Percentiles rank a stretch among this genome's conserved stretches.
phyloP scores from a whole-genome alignment of 2,329 filamentous ascomycete species.

The Alternaria hordeiaustralica region DNA sequence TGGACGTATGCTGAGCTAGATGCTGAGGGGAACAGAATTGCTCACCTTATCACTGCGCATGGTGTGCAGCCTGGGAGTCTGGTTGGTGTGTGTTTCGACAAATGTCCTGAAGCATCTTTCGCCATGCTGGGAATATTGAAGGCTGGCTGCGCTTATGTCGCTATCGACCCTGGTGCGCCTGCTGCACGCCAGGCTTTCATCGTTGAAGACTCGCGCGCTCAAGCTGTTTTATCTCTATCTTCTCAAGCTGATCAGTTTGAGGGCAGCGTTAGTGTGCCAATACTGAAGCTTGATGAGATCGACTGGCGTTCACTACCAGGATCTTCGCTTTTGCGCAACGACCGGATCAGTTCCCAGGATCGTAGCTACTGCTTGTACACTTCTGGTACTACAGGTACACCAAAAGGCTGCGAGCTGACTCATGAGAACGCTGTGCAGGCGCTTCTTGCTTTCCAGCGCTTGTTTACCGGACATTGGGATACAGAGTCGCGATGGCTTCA shows the following conservation, averaged over 20 bases:
- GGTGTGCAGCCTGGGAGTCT: conserved; percentile 64
- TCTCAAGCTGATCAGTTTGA: conserved; percentile 51
- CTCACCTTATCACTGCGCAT: conserved; percentile 64
- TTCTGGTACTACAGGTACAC: conserved; percentile 83
- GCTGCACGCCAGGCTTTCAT: conserved; percentile 78
- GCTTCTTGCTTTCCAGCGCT: conserved; percentile 81
- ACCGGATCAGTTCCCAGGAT: conserved; percentile 55
- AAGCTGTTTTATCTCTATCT: conserved; percentile 66
- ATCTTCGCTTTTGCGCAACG: conserved; percentile 36
- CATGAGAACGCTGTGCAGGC: conserved; percentile 90
- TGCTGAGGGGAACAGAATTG: conserved; percentile 72
- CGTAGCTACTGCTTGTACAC: conserved; percentile 87
- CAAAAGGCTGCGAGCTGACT: conserved; percentile 87
- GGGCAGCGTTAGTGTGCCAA: conserved; percentile 39
- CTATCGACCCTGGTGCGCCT: conserved; percentile 78
- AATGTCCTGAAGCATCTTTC: conserved; percentile 84
- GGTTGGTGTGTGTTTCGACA: conserved; percentile 81
- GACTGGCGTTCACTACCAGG: conserved; percentile 44
- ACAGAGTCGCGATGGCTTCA: conserved; percentile 80
- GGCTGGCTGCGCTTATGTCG: conserved; percentile 80
- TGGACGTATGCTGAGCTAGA: conserved; percentile 83
- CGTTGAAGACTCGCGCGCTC: conserved; percentile 72
- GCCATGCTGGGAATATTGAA: conserved; percentile 83
- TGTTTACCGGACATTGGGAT: conserved; percentile 80
- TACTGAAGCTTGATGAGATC: conserved; percentile 57